Base-by-base conservation (phyloP, 106 monocot species). In the Allium fistulosum region DNA sequence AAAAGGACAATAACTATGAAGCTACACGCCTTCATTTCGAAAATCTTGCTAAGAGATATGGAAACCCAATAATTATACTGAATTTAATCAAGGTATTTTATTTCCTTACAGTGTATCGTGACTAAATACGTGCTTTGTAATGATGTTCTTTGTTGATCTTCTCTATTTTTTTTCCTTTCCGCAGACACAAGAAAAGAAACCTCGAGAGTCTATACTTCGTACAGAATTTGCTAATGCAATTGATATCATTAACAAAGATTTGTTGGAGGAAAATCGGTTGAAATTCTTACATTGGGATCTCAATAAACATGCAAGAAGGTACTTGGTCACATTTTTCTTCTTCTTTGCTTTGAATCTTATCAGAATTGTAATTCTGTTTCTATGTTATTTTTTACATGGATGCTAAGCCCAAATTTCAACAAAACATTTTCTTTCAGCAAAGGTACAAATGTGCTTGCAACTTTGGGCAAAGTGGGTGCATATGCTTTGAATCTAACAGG, bases 21-120 rank as follows among this genome's bases (percentile, higher is more conserved):
- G 93, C 99, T 68, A 93, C 99, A 11, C 71, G 83, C n/a, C 99
- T 83, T 73, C 99, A 99, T 85, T 99, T 99, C 83, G 81, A 90
- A 72, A 90, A 93, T 80, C 93, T 99, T 65, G 79, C 58, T 12
- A 76, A 72, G 45, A 80, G 99, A 91, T 91, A 91, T 78, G 91
- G 87, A 77, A 84, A 82, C 63, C 91, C 91, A 37, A 84, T 91
- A 11, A 78, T 91, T 63, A 82, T 91, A 63, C 80, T 91, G 55
- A 91, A 91, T 76, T 76, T 91, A 74, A 91, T 91, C 70, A 91
- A 91, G 91, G 91, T 91, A 69, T 16, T 55, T 55, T 13, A 48
- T 57, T 57, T 51, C 64, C 37, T 12, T 45, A 67, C 49, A 52
- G 22, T 61, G 59, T 37, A 51, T 58, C 14, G 1, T 37, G 7